Percentiles rank a stretch among this genome's conserved stretches.
phyloP scores from a whole-genome alignment of 768 basidiomycete genomes.

The Trametes punicea region DNA sequence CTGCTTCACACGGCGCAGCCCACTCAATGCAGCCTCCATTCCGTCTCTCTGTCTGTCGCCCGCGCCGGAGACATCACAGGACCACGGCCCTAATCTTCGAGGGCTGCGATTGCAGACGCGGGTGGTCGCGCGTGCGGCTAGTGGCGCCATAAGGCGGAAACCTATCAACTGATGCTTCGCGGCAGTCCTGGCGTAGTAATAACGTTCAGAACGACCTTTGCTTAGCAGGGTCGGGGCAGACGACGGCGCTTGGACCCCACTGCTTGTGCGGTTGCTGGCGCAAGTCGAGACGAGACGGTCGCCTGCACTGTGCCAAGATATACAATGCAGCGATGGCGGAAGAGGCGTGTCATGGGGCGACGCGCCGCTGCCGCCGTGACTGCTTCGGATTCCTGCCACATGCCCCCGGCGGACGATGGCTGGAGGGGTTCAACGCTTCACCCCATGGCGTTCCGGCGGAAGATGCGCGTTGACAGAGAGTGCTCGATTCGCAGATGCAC shows the following conservation, averaged over 20 bases:
- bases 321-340: background rate
- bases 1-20: conserved; percentile 10
- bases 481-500: conserved; percentile 11
- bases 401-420: background rate
- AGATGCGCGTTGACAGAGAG: background rate
- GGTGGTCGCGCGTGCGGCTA: conserved; percentile 1
- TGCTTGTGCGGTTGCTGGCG: background rate
- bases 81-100: conserved; percentile 9
- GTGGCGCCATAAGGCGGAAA: conserved; percentile 9
- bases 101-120: conserved; percentile 14
- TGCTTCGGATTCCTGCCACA: background rate
- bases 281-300: background rate
- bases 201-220: background rate
- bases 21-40: conserved; percentile 10
- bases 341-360: background rate
- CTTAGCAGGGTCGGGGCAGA: background rate
- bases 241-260: background rate
- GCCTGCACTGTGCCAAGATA: background rate
- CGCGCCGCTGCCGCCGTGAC: background rate
- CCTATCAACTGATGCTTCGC: conserved; percentile 15
- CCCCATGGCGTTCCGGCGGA: conserved; percentile 12
- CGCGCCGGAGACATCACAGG: conserved; percentile 11
- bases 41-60: background rate
- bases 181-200: conserved; percentile 1
- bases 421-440: background rate